Conservation (phyloP, 345 rosid genomes). For the Geranium rotundifolium region DNA sequence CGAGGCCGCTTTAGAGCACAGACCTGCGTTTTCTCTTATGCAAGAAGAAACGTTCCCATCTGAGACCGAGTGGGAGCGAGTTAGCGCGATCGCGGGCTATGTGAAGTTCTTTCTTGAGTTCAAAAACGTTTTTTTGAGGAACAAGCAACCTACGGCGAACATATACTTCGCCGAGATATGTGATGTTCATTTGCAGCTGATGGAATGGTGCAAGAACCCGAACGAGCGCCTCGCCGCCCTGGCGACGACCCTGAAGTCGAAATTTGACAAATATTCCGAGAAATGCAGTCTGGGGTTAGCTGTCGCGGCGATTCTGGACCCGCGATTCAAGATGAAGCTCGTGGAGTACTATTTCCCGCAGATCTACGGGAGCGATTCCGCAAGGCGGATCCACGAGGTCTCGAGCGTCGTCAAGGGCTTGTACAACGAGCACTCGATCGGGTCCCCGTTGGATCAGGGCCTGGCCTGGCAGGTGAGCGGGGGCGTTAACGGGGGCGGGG, state of each 20-base stretch:
- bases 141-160: conserved; percentile 44
- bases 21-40: conserved; percentile 33
- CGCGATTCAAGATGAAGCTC: conserved; percentile 73
- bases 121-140: conserved; percentile 13
- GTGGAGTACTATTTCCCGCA: conserved; percentile 65
- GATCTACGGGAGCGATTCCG: conserved; percentile 29
- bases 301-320: conserved; percentile 68
- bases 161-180: conserved; percentile 59
- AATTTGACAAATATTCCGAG: conserved; percentile 64
- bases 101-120: conserved; percentile 48
- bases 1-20: conserved; percentile 43
- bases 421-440: conserved; percentile 59
- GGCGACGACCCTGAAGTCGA: conserved; percentile 50
- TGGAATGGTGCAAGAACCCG: conserved; percentile 61
- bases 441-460: conserved; percentile 50
- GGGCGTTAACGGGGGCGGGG: conserved; percentile 24
- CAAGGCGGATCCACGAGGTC: conserved; percentile 31
- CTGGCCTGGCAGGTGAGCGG: conserved; percentile 35
- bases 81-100: conserved; percentile 24
- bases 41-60: conserved; percentile 45
- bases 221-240: conserved; percentile 42
- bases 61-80: conserved; percentile 60
- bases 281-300: conserved; percentile 59
- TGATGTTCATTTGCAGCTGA: conserved; percentile 48
- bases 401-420: conserved; percentile 43